Conservation (phyloP, 768 basidiomycete species). For the Pisolithus orientalis region DNA sequence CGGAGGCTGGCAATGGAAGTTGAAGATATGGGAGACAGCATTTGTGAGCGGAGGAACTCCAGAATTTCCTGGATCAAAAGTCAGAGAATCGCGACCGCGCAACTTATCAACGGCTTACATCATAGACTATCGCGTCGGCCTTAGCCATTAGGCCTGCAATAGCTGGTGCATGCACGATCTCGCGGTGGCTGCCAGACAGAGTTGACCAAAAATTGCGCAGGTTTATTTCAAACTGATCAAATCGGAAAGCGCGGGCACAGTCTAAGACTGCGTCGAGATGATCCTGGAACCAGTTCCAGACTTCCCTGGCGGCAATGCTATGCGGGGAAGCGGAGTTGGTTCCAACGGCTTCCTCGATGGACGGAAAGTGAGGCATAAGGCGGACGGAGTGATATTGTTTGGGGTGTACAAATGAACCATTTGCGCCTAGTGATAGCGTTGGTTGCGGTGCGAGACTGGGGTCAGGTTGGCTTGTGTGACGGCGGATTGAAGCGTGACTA, state of each 20-base stretch:
- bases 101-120: conserved; percentile 51
- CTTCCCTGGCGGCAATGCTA: conserved; percentile 73
- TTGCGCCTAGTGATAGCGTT: conserved; percentile 48
- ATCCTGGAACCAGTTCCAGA: conserved; percentile 90
- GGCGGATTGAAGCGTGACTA: conserved; percentile 69
- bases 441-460: conserved; percentile 46
- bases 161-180: conserved; percentile 83
- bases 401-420: conserved; percentile 41
- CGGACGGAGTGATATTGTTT: conserved; percentile 61
- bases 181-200: conserved; percentile 68
- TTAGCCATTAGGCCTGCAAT: conserved; percentile 86
- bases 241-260: conserved; percentile 68
- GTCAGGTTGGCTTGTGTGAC: conserved; percentile 57
- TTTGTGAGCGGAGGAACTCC: conserved; percentile 77
- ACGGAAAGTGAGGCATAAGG: conserved; percentile 74
- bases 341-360: conserved; percentile 79
- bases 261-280: conserved; percentile 82
- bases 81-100: conserved; percentile 8
- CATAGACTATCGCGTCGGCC: conserved; percentile 86
- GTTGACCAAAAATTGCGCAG: conserved; percentile 81
- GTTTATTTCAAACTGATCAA: conserved; percentile 88
- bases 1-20: conserved; percentile 65
- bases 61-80: conserved; percentile 65
- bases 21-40: conserved; percentile 70
- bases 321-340: conserved; percentile 70